Conservation (phyloP, 1,284 basidiomycete species). For the Ustilago hordei region DNA sequence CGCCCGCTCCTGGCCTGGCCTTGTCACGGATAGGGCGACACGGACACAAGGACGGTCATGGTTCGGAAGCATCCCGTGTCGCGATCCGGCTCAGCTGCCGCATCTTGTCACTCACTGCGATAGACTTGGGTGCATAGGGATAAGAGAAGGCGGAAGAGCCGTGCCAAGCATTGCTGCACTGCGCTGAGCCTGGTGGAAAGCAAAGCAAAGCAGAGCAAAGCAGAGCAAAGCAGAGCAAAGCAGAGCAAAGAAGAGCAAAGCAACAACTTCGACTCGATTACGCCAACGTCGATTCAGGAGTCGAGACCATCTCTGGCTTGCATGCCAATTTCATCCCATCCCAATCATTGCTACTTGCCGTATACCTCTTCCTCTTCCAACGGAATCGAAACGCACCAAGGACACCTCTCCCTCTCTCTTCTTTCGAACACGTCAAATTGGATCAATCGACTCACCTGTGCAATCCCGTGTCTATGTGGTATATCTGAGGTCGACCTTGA, state of each 20-base stretch:
- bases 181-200: too few species aligned
- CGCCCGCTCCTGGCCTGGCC: background rate
- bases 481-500: background rate
- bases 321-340: background rate
- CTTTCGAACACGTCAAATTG: background rate
- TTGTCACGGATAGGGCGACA: background rate
- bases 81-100: background rate
- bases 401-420: background rate
- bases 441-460: background rate
- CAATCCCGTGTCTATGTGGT: background rate
- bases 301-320: background rate
- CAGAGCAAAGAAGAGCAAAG: background rate
- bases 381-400: background rate
- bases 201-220: too few species aligned
- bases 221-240: background rate
- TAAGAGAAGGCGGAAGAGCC: background rate
- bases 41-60: constrained; percentile 2
- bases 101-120: background rate
- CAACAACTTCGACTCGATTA: background rate
- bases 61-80: constrained; percentile 10
- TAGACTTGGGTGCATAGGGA: background rate
- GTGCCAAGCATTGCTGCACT: too few species aligned
- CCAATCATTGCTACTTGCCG: background rate
- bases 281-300: background rate
- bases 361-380: background rate